Evolutionary conservation across 345 rosid genomes (phyloP), one percentile per base, ranked within the genome.

Genomic region (Hibiscus tridactylites): DNA sequence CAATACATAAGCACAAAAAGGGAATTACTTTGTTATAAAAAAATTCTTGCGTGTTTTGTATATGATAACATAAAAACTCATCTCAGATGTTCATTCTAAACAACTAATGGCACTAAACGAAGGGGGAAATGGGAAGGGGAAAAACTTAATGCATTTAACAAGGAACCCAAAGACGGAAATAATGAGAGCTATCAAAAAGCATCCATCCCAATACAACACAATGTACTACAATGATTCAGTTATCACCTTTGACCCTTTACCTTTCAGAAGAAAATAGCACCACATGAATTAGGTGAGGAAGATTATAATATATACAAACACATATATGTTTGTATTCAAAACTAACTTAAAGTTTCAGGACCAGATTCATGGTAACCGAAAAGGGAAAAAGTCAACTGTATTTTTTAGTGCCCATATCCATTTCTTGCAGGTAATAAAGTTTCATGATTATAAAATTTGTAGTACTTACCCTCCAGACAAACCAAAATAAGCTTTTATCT

Each of bases 401-500:
- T 28, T 49, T 49, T 49, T 26, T 12, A 49, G 56, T 5, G 54
- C 54, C 33, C 11, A 44, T 44, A 21, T 28, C 71, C 58, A 67
- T n/a, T 69, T 31, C 28, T 11, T 31, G 61, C 47, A 2, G 47
- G 17, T 24, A 33, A 53, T 24, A 17, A 33, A 54, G 21, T 54
- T 50, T 24, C 61, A 53, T 2, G 47, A 46, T 53, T 11, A 52
- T 3, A 19, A 33, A 31, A 5, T 37, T 59, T 59, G 21, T 37
- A 3, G 53, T 49, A 58, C 9, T 82, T 82, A 92, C 99, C 97
- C 98, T 81, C 99, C 99, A 63, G 99, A 95, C 67, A 95, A 77
- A 70, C 97, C 98, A 79, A 95, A 90, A 72, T 95, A 90, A 67
- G 91, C 89, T 61, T 88, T 90, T 74, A 89, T 85, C 84, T 89